Percentiles rank a stretch among this genome's conserved stretches.
These are phyloP conservation scores for Acanthamoeba healyi DNA, from an alignment of 208 protist species.

Conservation along the genomic window DNA sequence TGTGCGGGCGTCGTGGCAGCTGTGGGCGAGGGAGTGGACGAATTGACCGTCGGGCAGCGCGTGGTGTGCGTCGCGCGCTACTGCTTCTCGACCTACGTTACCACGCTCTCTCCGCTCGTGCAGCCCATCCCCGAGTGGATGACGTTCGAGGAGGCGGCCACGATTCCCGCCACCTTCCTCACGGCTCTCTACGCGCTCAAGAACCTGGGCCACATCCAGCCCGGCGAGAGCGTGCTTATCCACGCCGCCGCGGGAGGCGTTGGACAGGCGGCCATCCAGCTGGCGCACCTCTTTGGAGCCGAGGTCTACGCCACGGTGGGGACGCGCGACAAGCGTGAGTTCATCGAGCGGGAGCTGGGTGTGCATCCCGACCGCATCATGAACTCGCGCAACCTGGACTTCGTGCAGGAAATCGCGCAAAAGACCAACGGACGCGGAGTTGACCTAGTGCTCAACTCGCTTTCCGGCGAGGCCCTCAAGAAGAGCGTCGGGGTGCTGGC, in stretches of 20 bases:
- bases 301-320: constrained; percentile 65
- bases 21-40: constrained; percentile 72
- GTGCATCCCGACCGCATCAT: constrained; percentile 31
- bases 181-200: constrained; percentile 78
- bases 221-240: constrained; percentile 71
- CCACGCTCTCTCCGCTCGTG: constrained; percentile 53
- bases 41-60: constrained; percentile 80
- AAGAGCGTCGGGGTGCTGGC: constrained; percentile 76
- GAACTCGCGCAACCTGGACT: constrained; percentile 74
- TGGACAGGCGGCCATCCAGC: constrained; percentile 68
- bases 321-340: constrained; percentile 13
- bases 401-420: constrained; percentile 14
- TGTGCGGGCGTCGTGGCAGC: constrained; percentile 82
- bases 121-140: constrained; percentile 78
- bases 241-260: constrained; percentile 69
- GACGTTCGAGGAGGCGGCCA: constrained; percentile 78
- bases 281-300: constrained; percentile 58
- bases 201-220: constrained; percentile 58
- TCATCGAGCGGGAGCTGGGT: constrained; percentile 57
- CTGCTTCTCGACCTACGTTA: constrained; percentile 78
- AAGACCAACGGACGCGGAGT: constrained; percentile 83
- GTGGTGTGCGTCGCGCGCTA: constrained; percentile 84
- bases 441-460: constrained; percentile 89
- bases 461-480: constrained; percentile 85
- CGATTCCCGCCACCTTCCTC: constrained; percentile 82